Conservation (phyloP, 2,329 filamentous ascomycete species). For the Sporothrix schenckii region DNA sequence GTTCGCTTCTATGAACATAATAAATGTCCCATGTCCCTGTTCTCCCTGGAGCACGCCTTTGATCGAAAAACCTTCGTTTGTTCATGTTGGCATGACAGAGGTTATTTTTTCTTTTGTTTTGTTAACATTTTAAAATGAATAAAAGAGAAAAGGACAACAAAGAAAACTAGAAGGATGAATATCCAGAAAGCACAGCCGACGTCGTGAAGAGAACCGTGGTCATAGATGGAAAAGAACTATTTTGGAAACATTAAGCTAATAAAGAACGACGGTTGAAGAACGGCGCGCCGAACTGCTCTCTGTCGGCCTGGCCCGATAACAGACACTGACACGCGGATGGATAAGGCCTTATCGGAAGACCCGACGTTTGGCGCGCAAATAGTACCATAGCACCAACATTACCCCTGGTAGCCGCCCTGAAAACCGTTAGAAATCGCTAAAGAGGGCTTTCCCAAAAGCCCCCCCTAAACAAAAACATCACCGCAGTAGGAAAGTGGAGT, state of each 20-base stretch:
- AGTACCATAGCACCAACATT: not conserved
- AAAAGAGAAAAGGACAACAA: not conserved
- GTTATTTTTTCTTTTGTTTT: not conserved
- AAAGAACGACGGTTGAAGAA: not conserved
- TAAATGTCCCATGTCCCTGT: not conserved
- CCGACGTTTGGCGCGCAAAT: not conserved
- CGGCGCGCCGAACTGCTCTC: slow-evolving; percentile 1
- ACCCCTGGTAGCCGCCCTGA: not conserved
- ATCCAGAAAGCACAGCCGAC: no score
- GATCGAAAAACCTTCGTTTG: not conserved
- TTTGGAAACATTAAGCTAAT: not conserved
- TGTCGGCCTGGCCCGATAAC: slow-evolving; percentile 10
- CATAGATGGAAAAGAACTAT: not conserved
- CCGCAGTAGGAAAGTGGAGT: not conserved
- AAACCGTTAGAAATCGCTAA: not conserved
- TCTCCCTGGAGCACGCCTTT: not conserved
- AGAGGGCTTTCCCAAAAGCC: not conserved
- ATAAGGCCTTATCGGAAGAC: slow-evolving; percentile 14
- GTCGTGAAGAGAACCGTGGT: no score
- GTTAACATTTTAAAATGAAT: not conserved
- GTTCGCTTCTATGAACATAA: not conserved
- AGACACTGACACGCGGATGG: no score
- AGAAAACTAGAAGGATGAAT: no score
- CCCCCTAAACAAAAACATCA: not conserved
- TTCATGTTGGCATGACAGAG: not conserved